These are phyloP conservation scores for Crotalaria pallida DNA, from an alignment of 306 rosid genomes.

Conservation along the genomic window DNA sequence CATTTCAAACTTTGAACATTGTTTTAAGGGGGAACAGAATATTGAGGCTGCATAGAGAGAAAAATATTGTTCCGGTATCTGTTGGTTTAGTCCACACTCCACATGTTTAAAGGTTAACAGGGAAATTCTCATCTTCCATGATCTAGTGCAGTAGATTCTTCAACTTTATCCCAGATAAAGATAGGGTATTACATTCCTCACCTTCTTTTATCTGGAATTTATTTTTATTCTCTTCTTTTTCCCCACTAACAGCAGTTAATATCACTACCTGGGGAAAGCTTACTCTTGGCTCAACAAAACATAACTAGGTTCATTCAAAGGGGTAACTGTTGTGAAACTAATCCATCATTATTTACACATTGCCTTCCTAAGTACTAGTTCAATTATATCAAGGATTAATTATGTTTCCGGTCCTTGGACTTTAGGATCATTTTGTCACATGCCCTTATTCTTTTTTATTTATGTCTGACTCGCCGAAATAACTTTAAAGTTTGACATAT, in stretches of 20 bases:
- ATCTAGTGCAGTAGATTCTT: conserved; percentile 47
- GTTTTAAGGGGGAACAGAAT: conserved; percentile 9
- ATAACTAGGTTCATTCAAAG: background rate
- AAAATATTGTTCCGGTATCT: conserved; percentile 20
- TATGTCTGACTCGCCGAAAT: too few relatives aligned
- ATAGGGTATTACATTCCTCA: conserved; percentile 68
- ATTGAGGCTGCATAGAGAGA: background rate
- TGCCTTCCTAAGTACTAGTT: background rate
- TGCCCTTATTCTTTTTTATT: too few relatives aligned
- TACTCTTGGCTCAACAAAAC: background rate
- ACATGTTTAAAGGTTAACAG: conserved; percentile 27
- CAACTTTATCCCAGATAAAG: conserved; percentile 54
- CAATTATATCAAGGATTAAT: background rate
- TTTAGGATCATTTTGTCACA: too few relatives aligned
- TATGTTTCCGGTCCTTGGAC: too few relatives aligned
- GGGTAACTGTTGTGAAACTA: background rate
- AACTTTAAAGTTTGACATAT: too few relatives aligned
- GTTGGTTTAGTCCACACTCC: conserved; percentile 36
- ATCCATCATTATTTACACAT: conserved; percentile 3
- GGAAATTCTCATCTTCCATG: conserved; percentile 37
- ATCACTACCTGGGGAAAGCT: conserved; percentile 23
- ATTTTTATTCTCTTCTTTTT: conserved; percentile 45
- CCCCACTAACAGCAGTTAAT: conserved; percentile 37
- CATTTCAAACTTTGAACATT: conserved; percentile 3
- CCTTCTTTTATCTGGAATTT: conserved; percentile 32